Conservation (phyloP, 2,329 filamentous ascomycete genomes). For the Penicillium sp. region DNA sequence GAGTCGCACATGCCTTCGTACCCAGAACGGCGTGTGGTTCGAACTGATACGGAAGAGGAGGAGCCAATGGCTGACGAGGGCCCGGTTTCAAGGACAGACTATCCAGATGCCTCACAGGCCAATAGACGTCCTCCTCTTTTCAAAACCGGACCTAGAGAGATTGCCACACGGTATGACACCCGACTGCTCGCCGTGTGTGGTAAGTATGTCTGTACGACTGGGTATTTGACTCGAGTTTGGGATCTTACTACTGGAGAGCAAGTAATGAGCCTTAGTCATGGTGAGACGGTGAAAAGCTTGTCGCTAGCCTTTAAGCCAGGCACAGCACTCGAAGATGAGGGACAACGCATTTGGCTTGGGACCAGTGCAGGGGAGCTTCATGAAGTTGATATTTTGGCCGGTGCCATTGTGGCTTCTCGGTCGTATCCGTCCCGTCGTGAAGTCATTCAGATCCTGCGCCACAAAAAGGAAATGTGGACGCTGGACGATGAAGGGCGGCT, state of each 20-base stretch:
- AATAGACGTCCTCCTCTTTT: slow-evolving; percentile 83
- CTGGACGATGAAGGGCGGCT: slow-evolving; percentile 87
- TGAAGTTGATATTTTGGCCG: slow-evolving; percentile 81
- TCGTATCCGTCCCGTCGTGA: slow-evolving; percentile 78
- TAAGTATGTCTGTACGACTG: slow-evolving; percentile 83
- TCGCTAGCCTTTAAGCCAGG: slow-evolving; percentile 86
- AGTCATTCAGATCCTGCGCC: slow-evolving; percentile 82
- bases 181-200: slow-evolving; percentile 87
- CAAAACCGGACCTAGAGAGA: slow-evolving; percentile 74
- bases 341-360: slow-evolving; percentile 83
- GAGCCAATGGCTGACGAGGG: slow-evolving; percentile 56
- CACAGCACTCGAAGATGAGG: slow-evolving; percentile 77
- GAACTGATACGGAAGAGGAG: slow-evolving; percentile 58
- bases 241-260: slow-evolving; percentile 81
- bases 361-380: slow-evolving; percentile 86
- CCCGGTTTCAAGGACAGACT: slow-evolving; percentile 65
- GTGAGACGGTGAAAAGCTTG: slow-evolving; percentile 82
- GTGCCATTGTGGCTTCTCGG: slow-evolving; percentile 72
- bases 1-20: slow-evolving; percentile 32
- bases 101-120: slow-evolving; percentile 81
- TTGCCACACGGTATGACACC: slow-evolving; percentile 84
- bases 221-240: slow-evolving; percentile 87
- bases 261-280: slow-evolving; percentile 79
- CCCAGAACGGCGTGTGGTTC: slow-evolving; percentile 33
- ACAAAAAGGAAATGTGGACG: slow-evolving; percentile 91